Evolutionary conservation across 345 rosid genomes (phyloP), one percentile per base, ranked within the genome.

Genomic region (Durio zibethinus): DNA sequence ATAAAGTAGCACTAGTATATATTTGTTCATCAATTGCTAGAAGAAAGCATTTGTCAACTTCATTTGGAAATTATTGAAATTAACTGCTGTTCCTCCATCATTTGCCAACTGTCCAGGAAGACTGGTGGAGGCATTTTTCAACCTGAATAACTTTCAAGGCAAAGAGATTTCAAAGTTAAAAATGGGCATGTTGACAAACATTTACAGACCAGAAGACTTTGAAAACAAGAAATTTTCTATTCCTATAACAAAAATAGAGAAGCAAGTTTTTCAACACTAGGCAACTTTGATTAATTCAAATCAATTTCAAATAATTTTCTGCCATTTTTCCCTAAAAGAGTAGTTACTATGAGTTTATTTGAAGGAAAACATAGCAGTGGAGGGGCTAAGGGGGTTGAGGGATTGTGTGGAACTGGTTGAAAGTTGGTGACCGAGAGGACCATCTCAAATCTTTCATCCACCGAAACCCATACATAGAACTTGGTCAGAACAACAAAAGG

Each of bases 401-500:
- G 2, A 9, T 25, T n/a, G 5, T 10, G 62, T 10, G 25, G 25
- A 50, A 57, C 5, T n/a, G 8, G 57, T 27, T 27, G 74, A 48
- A 48, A 70, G 59, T 70, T 42, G 72, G 53, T 25, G 36, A 43
- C 18, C 0, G 23, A 48, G 36, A 48, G 59, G 74, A 70, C 74
- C 74, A 40, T 7, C 31, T 56, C 42, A 10, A 48, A 70, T 31
- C 25, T 29, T 48, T 18, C 42, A 48, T 70, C 74, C 59, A 70
- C 74, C 74, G 25, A 50, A 69, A 40, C 62, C 60, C 59, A 48
- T 10, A 47, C 10, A 48, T 27, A 48, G 5, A 70, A 29, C 25
- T 48, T 48, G 42, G 15, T 27, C 20, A 27, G 40, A 69, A 57
- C 35, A 74, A 77, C 42, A 57, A 80, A 85, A 83, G 83, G 74